phyloP scores from a whole-genome alignment of 345 rosid species.

The Raphanus raphanistrum region DNA sequence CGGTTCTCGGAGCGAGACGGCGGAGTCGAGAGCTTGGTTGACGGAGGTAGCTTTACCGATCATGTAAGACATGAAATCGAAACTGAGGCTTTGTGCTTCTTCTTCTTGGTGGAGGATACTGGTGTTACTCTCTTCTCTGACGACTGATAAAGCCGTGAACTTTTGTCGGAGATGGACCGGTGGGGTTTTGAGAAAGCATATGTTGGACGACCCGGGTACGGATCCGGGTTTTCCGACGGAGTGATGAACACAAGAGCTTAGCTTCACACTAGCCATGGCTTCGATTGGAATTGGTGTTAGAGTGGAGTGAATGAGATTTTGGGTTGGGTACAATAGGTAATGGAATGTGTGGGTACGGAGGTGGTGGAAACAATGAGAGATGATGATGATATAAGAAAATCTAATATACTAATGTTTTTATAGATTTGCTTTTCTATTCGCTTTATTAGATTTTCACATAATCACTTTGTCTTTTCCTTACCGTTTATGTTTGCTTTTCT shows the following conservation, averaged over 20 bases:
- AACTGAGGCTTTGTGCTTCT: conserved; percentile 32
- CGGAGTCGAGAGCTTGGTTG: conserved; percentile 64
- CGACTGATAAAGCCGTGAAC: conserved; percentile 36
- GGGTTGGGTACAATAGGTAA: neutral
- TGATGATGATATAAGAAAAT: neutral
- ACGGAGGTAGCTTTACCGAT: conserved; percentile 53
- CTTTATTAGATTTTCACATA: neutral
- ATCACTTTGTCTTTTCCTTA: neutral
- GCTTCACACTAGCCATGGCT: conserved; percentile 50
- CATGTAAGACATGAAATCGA: conserved; percentile 82
- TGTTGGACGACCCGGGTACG: neutral
- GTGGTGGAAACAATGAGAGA: neutral
- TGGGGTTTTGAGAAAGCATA: conserved; percentile 13
- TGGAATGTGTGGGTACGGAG: neutral
- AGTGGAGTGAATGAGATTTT: neutral
- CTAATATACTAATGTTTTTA: neutral
- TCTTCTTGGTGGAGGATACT: conserved; percentile 4
- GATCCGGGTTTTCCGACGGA: conserved; percentile 40
- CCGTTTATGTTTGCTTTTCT: neutral
- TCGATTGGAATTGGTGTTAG: neutral
- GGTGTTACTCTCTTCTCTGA: conserved; percentile 33
- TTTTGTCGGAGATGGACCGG: conserved; percentile 20
- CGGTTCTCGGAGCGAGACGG: conserved; percentile 61
- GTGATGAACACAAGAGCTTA: conserved; percentile 44
- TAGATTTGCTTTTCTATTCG: neutral